Base-by-base conservation (phyloP, 352 stramenopile genomes). In the Pythium insidiosum region DNA sequence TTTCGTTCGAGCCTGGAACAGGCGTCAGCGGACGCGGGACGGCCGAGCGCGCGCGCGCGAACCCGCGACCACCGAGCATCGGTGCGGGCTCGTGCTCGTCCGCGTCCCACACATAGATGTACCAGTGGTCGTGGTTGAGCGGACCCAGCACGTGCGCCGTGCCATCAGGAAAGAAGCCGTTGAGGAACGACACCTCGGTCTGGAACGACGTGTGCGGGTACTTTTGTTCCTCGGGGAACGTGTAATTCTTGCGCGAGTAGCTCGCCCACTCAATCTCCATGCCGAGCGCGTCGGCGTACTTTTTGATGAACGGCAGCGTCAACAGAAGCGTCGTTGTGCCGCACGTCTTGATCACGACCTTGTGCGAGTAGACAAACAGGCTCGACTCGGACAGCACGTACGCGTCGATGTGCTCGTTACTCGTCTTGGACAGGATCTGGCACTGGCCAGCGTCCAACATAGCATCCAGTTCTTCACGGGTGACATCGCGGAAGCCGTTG, bases 311-410 rank as follows among this genome's bases (percentile, higher is more conserved):
- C 13, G 75, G 74, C 43, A 98, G 61, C 53, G 72, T 92, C 53
- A 94, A 88, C 30, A 99, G 80, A 39, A 99, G 81, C 39, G 96
- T 99, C 11, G 96, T 99, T 5, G 96, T 99, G 38, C 97, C 97
- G 68, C 97, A 99, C 26, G 97, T 99, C 77, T 99, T 99, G 55
- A 99, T 92, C 19, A 99, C 93, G 31, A 99, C 68, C 68, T 98
- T 99, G 82, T 98, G 90, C 6, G 93, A 79, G 66, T 99, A 99
- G 22, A 99, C 87, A 62, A 99, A 99, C 44, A 99, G 85, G 22
- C 87, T 98, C 34, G 88, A 98, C 67, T 97, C 93, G n/a, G 83
- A 96, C 31, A 98, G 61, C 35, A 97, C 90, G 55, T 97, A 98
- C 5, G 89, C 84, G 63, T 97, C 91, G 37, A 98, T 91, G 66